These are phyloP conservation scores for Helminthosporium solani DNA, from an alignment of 2,329 filamentous ascomycete genomes.

Conservation along the genomic window DNA sequence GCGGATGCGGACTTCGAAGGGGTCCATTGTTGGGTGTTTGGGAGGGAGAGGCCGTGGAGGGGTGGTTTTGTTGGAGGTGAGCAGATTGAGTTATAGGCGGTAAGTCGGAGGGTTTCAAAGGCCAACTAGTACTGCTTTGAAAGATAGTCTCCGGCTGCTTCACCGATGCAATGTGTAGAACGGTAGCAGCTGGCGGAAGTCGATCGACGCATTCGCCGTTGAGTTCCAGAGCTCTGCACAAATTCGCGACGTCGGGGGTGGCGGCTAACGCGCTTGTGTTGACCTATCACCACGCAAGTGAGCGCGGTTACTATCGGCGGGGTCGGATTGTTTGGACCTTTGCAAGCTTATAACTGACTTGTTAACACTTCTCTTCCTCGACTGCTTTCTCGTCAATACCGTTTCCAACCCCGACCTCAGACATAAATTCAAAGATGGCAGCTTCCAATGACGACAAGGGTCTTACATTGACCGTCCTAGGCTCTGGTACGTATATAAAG, in stretches of 20 bases:
- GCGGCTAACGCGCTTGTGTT: neutral
- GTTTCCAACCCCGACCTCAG: neutral
- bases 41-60: neutral
- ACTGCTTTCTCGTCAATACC: constrained; percentile 8
- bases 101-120: no score
- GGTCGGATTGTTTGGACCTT: neutral
- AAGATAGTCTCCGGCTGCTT: no score
- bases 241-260: neutral
- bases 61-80: neutral
- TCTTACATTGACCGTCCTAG: constrained; percentile 76
- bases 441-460: constrained; percentile 34
- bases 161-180: no score
- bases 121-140: no score
- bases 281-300: neutral
- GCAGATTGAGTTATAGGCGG: neutral
- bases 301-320: constrained; percentile 1
- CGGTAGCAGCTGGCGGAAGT: no score
- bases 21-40: constrained; percentile 62
- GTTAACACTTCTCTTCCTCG: neutral
- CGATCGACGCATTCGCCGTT: neutral
- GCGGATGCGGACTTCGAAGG: constrained; percentile 97
- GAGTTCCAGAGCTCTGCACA: no score
- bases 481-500: constrained; percentile 66
- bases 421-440: constrained; percentile 28
- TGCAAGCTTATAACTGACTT: no score